phyloP scores from a whole-genome alignment of 1,139 yeast genomes.

The Candida labiduridarum region DNA sequence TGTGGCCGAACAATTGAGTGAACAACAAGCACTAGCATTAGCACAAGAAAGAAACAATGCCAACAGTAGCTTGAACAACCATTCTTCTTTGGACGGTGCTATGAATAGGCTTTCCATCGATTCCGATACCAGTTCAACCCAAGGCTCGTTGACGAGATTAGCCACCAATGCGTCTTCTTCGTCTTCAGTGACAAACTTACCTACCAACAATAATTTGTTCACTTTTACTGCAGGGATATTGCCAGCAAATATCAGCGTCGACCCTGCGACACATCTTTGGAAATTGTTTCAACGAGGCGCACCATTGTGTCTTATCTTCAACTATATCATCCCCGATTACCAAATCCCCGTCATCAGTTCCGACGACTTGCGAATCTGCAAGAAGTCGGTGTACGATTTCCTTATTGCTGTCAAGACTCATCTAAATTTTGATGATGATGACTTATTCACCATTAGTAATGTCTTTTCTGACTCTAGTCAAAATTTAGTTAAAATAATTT shows the following conservation, averaged over 20 bases:
- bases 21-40: slow-evolving; percentile 69
- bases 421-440: slow-evolving; percentile 72
- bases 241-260: slow-evolving; percentile 74
- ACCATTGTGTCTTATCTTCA: slow-evolving; percentile 84
- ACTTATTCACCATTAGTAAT: slow-evolving; percentile 83
- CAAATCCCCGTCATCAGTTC: slow-evolving; percentile 58
- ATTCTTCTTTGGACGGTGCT: slow-evolving; percentile 8
- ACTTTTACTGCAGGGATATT: slow-evolving; percentile 77
- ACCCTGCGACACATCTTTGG: slow-evolving; percentile 92
- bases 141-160: slow-evolving; percentile 14
- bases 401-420: slow-evolving; percentile 83
- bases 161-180: slow-evolving; percentile 17
- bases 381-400: slow-evolving; percentile 88
- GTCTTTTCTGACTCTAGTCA: slow-evolving; percentile 83
- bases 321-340: slow-evolving; percentile 50
- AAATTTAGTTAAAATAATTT: slow-evolving; percentile 72
- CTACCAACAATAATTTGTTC: slow-evolving; percentile 33
- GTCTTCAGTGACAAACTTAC: slow-evolving; percentile 4
- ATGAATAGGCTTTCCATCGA: slow-evolving; percentile 26
- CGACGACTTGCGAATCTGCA: slow-evolving; percentile 82
- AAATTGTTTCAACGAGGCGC: slow-evolving; percentile 90
- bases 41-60: slow-evolving; percentile 32
- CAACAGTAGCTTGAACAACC: slow-evolving; percentile 3
- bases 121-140: slow-evolving; percentile 19
- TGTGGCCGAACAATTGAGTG: slow-evolving; percentile 66